Conservation (phyloP, 371 early-diverging fungal genomes). For the Mucor plumbeus region DNA sequence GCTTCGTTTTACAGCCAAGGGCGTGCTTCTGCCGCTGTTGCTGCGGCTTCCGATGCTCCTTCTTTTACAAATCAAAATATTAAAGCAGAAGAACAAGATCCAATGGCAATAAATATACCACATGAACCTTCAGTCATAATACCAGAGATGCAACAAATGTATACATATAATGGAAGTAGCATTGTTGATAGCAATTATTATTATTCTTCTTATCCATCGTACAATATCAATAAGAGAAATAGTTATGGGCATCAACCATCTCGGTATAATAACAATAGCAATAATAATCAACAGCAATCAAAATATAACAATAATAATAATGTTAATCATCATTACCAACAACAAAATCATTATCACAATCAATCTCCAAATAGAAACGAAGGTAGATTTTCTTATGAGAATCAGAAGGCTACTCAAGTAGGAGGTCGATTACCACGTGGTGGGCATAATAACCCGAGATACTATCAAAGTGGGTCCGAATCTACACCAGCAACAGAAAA, state of each 20-base stretch:
- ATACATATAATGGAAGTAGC: neutral
- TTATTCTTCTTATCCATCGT: neutral
- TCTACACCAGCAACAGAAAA: neutral
- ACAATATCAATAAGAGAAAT: neutral
- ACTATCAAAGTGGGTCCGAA: neutral
- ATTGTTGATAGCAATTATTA: neutral
- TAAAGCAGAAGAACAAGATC: neutral
- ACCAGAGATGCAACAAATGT: neutral
- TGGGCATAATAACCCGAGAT: neutral
- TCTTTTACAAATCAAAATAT: slow-evolving; percentile 6
- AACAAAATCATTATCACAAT: neutral
- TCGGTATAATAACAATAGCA: neutral
- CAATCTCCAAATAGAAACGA: neutral
- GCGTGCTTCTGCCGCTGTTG: neutral
- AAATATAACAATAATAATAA: neutral
- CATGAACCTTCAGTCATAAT: neutral
- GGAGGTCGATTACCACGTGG: slow-evolving; percentile 16
- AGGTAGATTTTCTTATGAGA: neutral
- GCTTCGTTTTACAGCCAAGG: neutral
- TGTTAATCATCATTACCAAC: neutral
- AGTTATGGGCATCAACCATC: neutral
- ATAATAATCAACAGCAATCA: neutral
- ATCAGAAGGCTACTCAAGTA: slow-evolving; percentile 15
- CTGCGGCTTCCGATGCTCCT: neutral
- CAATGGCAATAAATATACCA: neutral